Evolutionary conservation across 1,284 basidiomycete species (phyloP), one percentile per base, ranked within the genome.

Genomic region (Leccinum fuscescens): DNA sequence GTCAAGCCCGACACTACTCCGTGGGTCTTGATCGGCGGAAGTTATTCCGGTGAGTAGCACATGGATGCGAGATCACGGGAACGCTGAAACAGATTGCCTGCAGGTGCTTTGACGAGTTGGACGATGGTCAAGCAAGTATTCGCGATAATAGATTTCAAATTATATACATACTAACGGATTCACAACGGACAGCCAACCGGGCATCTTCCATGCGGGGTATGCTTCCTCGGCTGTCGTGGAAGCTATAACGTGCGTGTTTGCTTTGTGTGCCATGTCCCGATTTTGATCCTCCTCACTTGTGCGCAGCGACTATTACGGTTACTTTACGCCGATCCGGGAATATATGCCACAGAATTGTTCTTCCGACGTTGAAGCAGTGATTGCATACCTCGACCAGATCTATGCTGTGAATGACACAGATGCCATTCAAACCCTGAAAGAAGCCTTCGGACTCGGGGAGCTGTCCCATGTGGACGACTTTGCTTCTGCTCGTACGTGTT

Each of bases 321-420:
- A 90, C 69, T 90, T 88, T 72, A 86, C 87, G 63, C 87, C 87
- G 15, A 82, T 89, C 63, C 81, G 83, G 8, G 77, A 84, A 63
- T 77, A 84, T 66, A 90, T 90, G 87, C 86, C 88, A 0, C 68
- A 78, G 65, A 90, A 91, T 70, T 91, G 89, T 72, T 89, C 87
- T 11, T 80, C 85, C 0, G 89, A 92, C 65, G 80, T 90, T 22
- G 74, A 88, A 69, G 80, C 80, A 12, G 87, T 86, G 22, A 82
- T 90, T 61, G 69, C 79, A 3, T 81, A 88, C 66, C 74, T 91
- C 55, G 89, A 91, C 67, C 55, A 77, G 44, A 80, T 83, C 1
- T 85, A 89, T 65, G 75, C 73, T 1, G 73, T 72, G 4, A 77
- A 77, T 0, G 75, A 84, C 62, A 55, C 68, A 3, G 71, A 70